Evolutionary conservation across 108 stramenopile species (phyloP), one percentile per base, ranked within the genome.

Genomic region (Skeletonema costatum): DNA sequence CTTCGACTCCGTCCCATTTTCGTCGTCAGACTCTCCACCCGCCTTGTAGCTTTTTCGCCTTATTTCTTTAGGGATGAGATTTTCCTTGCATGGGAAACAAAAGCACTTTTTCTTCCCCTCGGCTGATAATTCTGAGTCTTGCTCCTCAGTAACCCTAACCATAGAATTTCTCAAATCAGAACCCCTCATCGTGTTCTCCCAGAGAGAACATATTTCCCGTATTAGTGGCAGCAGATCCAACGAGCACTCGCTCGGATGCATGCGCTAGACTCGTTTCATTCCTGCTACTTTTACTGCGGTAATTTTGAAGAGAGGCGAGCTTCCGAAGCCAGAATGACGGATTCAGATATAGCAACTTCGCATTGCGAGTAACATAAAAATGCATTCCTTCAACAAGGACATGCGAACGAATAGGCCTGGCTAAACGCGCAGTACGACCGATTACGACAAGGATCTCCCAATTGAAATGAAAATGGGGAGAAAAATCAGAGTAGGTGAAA

Each of bases 391-490:
- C 70, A 16, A 91, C 74, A n/a, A 89, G 72, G 1, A 77, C 84
- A 14, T 82, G 71, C 30, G 87, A 80, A 62, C 83, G 84, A 67
- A 95, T 87, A 64, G 90, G 91, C 36, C 94, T 86, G 17, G 87
- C 88, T 53, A 91, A 64, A 10, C 92, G 86, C 11, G 77, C 80
- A 7, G 85, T 84, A 7, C 89, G 82, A 10, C 79, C 80, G 60
- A 93, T 82, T 3, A 74, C 80, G 7, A 90, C 63, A 42, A 90
- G 16, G 8, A 94, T 31, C 30, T 77, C 70, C 53, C 68, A 62
- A 11, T 72, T 64, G 67, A 77, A n/a, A 25, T 32, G 10, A 48
- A 68, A 31, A 73, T 68, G 30, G 33, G 12, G 8, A 72, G n/a
- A 9, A 60, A 74, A 5, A 35, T 29, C 2, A 58, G 35, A n/a